Conservation (phyloP, 768 basidiomycete species). For the Lactifluus volemus region DNA sequence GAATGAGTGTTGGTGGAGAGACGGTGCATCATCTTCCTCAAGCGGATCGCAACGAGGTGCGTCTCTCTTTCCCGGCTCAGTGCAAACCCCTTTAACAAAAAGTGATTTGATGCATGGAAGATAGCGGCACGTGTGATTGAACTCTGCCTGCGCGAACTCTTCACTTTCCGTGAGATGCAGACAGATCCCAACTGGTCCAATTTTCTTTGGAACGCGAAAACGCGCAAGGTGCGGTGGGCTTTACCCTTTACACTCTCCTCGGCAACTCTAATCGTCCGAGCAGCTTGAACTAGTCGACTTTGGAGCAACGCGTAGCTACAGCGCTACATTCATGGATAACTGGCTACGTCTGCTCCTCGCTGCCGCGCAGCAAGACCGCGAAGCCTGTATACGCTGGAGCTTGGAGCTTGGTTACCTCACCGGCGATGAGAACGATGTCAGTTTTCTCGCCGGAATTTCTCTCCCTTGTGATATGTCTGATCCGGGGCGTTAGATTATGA, state of each 20-base stretch:
- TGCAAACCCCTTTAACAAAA: neutral
- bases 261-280: neutral
- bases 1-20: constrained; percentile 69
- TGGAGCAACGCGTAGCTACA: constrained; percentile 86
- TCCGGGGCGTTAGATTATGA: constrained; percentile 50
- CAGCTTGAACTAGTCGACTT: constrained; percentile 90
- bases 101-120: constrained; percentile 31
- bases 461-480: neutral
- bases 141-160: constrained; percentile 84
- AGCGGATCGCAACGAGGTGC: constrained; percentile 63
- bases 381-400: constrained; percentile 64
- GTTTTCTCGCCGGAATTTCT: constrained; percentile 3
- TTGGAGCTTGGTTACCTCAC: constrained; percentile 83
- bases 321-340: constrained; percentile 74
- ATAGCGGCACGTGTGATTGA: constrained; percentile 77
- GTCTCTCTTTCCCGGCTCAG: constrained; percentile 5
- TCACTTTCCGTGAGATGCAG: constrained; percentile 90
- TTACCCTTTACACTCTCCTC: neutral
- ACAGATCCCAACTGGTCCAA: constrained; percentile 99
- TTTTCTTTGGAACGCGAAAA: constrained; percentile 76
- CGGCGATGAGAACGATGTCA: constrained; percentile 75
- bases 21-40: constrained; percentile 48
- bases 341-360: constrained; percentile 84
- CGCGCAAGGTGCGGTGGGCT: constrained; percentile 41
- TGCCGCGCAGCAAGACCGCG: constrained; percentile 59